Base-by-base conservation (phyloP, 2,329 filamentous ascomycete genomes). In the Fusarium sp. region DNA sequence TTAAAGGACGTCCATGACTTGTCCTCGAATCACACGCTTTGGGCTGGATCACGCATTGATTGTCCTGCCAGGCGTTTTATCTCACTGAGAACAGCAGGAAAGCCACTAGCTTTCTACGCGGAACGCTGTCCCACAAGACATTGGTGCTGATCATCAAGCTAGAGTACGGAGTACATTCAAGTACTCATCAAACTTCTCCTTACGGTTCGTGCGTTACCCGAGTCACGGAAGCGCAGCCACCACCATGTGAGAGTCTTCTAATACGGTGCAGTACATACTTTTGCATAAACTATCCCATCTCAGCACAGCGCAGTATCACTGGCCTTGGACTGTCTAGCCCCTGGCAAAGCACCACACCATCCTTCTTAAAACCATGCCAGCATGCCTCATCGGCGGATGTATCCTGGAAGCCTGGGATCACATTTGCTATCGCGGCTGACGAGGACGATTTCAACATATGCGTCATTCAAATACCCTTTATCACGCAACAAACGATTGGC, bases 171-270 rank as follows among this genome's bases (percentile, higher is more conserved):
- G 39, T 28, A 45, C 18, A 34, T 34, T 17, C 32, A 34, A 45
- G 42, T 17, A 45, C 56, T 58, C 57, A 50, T 39, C 70, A 68
- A 41, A 51, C 54, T 65, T 66, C 73, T 68, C 66, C 68, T 75
- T 70, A 62, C 69, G 65, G 66, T 69, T 68, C 48, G 57, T 74
- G 71, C 66, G 70, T 73, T 71, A 68, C 58, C 55, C 45, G 52
- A 75, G 62, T 69, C 63, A 60, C 66, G 51, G 57, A 75, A 75
- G 62, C 55, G 69, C 67, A 70, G 56, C 62, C 73, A 74, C 66
- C 59, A 45, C 57, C 64, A 67, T 77, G 68, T 76, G 71, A 76
- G 59, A 47, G 65, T 67, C 64, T 39, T 44, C 63, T 26, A 36
- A 52, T 36, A 52, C 32, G n/a, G 32, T 52, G 32, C 48, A 26